Evolutionary conservation across 2,329 filamentous ascomycete genomes (phyloP).

Genomic region (Aspergillus tanneri): DNA sequence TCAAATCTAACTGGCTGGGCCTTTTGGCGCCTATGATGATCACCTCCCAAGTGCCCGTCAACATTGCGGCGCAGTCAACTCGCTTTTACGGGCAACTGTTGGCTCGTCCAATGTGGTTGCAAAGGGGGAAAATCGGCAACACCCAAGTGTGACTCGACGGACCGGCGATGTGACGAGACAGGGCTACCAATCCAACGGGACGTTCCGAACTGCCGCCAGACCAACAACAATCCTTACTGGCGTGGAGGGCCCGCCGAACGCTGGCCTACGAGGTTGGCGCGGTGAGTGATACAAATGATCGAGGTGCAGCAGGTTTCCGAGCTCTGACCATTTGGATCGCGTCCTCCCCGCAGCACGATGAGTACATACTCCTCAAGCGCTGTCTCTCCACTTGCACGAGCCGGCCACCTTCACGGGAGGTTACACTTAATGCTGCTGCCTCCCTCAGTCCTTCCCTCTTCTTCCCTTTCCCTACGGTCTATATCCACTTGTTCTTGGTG

Average conservation of each 20-base stretch:
- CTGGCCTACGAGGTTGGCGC: slow-evolving; percentile 15
- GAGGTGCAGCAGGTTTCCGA: slow-evolving; percentile 3
- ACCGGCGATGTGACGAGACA: slow-evolving; percentile 23
- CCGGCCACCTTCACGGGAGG: slow-evolving; percentile 3
- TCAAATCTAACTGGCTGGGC: not conserved
- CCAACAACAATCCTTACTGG: slow-evolving; percentile 16
- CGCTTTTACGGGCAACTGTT: not conserved
- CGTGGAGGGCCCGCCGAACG: slow-evolving; percentile 16
- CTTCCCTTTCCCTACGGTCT: not conserved
- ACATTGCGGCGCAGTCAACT: slow-evolving; percentile 11
- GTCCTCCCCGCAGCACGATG: slow-evolving; percentile 12
- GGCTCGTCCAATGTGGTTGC: slow-evolving; percentile 10
- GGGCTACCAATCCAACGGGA: slow-evolving; percentile 15
- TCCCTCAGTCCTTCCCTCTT: not conserved
- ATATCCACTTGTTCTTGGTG: no score
- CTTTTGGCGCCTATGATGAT: not conserved
- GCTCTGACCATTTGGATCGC: slow-evolving; percentile 13
- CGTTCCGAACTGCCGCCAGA: slow-evolving; percentile 15
- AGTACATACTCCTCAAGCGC: not conserved
- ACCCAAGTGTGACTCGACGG: slow-evolving; percentile 19
- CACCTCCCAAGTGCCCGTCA: not conserved
- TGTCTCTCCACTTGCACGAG: slow-evolving; percentile 7
- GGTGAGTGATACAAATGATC: slow-evolving; percentile 3
- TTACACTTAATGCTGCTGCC: slow-evolving; percentile 14
- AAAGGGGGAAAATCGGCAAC: slow-evolving; percentile 2